Evolutionary conservation across 1,139 yeast species (phyloP).

Genomic region (Suhomyces bokatorum): DNA sequence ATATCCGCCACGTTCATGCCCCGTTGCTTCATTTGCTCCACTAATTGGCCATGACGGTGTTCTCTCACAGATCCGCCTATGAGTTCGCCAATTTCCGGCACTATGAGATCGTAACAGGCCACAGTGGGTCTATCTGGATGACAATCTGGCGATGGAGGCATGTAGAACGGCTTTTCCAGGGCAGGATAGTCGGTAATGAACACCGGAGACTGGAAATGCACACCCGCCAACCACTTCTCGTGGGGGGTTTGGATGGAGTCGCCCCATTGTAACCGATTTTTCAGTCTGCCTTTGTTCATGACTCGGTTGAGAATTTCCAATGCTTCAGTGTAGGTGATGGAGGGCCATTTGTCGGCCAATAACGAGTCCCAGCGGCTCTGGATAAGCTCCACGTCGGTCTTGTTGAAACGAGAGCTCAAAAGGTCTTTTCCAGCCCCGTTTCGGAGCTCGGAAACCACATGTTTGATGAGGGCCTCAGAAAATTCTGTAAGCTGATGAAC

Average conservation of each 20-base stretch:
- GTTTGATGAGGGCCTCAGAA: constrained; percentile 68
- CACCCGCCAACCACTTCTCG: constrained; percentile 86
- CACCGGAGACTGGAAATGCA: constrained; percentile 68
- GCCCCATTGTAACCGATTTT: constrained; percentile 55
- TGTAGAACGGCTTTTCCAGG: constrained; percentile 83
- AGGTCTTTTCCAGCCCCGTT: constrained; percentile 45
- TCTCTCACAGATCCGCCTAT: constrained; percentile 95
- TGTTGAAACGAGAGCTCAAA: constrained; percentile 37
- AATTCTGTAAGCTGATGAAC: constrained; percentile 63
- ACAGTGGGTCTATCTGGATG: constrained; percentile 55
- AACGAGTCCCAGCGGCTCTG: constrained; percentile 26
- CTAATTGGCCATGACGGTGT: constrained; percentile 52
- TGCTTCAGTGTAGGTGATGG: constrained; percentile 76
- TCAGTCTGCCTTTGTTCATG: constrained; percentile 35
- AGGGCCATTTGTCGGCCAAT: constrained; percentile 57
- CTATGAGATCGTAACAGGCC: constrained; percentile 83
- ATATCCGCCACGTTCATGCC: constrained; percentile 60
- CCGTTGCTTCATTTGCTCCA: constrained; percentile 49
- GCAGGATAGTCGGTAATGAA: constrained; percentile 89
- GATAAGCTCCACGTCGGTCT: constrained; percentile 29
- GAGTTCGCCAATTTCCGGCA: constrained; percentile 95
- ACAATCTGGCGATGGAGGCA: constrained; percentile 48
- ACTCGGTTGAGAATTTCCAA: constrained; percentile 44
- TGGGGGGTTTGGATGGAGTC: constrained; percentile 78
- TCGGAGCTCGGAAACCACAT: constrained; percentile 44